phyloP scores from a whole-genome alignment of 2,329 filamentous ascomycete genomes.

The Balansia obtecta region DNA sequence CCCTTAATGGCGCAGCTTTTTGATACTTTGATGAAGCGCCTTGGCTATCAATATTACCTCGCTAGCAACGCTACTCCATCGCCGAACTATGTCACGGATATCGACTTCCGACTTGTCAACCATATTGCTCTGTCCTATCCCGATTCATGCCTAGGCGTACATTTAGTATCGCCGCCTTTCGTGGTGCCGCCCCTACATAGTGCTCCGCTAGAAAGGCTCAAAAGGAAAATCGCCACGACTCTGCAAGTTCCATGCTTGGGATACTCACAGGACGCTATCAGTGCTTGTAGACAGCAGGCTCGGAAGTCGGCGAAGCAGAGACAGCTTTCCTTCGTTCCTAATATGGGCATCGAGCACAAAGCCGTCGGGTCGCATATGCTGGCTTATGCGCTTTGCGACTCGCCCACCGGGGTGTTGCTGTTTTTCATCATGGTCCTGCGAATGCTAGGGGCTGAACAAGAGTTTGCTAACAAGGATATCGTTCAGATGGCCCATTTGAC shows the following conservation, averaged over 20 bases:
- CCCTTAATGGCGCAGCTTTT: conserved; percentile 42
- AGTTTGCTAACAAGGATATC: conserved; percentile 38
- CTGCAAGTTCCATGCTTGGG: conserved; percentile 40
- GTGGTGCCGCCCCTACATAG: conserved; percentile 31
- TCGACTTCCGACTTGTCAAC: conserved; percentile 39
- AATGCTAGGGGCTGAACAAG: conserved; percentile 25
- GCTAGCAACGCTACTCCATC: conserved; percentile 40
- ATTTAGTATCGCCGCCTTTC: conserved; percentile 47
- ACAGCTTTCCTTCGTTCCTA: conserved; percentile 9
- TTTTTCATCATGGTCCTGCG: conserved; percentile 37
- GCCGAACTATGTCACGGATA: conserved; percentile 29
- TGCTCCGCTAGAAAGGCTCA: conserved; percentile 37
- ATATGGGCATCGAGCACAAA: conserved; percentile 18
- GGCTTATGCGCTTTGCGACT: conserved; percentile 49
- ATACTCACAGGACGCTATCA: conserved; percentile 41
- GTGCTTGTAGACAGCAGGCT: conserved; percentile 21
- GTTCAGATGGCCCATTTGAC: conserved; percentile 48
- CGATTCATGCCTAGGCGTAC: conserved; percentile 43
- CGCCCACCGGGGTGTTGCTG: conserved; percentile 44
- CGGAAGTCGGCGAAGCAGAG: conserved; percentile 4
- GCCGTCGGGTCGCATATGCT: conserved; percentile 39
- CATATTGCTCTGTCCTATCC: conserved; percentile 34
- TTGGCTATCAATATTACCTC: conserved; percentile 48
- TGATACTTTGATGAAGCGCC: conserved; percentile 44
- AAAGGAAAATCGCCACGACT: conserved; percentile 40